Base-by-base conservation (phyloP, 495 filamentous ascomycete species). In the Penicillium ochrochloron region DNA sequence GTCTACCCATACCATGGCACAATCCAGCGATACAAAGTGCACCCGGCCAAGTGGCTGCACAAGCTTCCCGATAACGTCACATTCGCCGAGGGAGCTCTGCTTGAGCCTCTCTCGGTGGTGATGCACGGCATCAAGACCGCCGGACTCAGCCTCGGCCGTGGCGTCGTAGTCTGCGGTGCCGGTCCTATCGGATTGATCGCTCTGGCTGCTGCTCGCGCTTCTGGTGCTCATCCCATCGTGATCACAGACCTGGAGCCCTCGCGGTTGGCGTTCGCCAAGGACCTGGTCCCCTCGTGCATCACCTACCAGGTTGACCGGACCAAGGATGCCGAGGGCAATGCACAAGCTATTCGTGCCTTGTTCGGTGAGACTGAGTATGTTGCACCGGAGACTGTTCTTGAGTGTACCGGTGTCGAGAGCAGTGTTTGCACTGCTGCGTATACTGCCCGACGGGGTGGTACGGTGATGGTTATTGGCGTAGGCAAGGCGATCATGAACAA, bases 71-170 rank as follows among this genome's bases (percentile, higher is more conserved):
- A 82, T 3, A 71, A 76, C 31, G 74, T 93, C 8, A 84, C 84
- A 10, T 82, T 88, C 34, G 85, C 87, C 41, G 79, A 89, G 41
- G 92, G 90, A 21, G 91, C 92, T 5, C 69, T 95, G 5, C 80
- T 91, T 19, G 92, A 95, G 72, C 92, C 92, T 8, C 79, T 94
- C 12, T 83, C 87, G 1, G 92, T 95, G 12, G 91, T 89, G 3
- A 85, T 93, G 70, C 90, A 92, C 62, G 91, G 88, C 5, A 77
- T 83, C 5, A 76, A 83, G 51, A 78, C 89, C 31, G 87, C 87
- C 4, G 71, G 75, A 2, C 76, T 92, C 6, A 70, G 78, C 8
- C 68, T 76, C 3, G 78, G 80, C 2, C 76, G 80, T 1, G 86
- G 84, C 0, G 86, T 90, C 0, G 79, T 95, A 8, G 80, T 95